Conservation (phyloP, 164 flowering plant genomes). For the Umbellularia californica region DNA sequence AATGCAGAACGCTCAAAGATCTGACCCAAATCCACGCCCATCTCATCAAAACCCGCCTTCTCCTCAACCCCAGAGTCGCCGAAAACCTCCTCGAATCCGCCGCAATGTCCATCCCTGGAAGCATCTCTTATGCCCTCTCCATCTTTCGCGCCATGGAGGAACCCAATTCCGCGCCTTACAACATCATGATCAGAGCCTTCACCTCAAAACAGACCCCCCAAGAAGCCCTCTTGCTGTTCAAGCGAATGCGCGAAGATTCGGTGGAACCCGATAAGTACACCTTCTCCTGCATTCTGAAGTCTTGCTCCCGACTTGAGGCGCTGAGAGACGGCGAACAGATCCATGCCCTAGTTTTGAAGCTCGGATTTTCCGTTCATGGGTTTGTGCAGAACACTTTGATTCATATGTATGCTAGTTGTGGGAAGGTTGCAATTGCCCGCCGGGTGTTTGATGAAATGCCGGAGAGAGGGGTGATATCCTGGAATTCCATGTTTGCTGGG, state of each 20-base stretch:
- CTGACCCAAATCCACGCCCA: conserved; percentile 41
- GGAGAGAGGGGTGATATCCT: conserved; percentile 26
- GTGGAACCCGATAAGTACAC: conserved; percentile 38
- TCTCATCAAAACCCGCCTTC: conserved; percentile 39
- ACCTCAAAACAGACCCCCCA: conserved; percentile 23
- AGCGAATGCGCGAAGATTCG: conserved; percentile 26
- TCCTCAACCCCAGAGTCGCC: conserved; percentile 25
- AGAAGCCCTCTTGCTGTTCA: conserved; percentile 32
- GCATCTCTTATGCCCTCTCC: conserved; percentile 37
- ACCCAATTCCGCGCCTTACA: conserved; percentile 34
- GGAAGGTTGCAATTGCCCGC: conserved; percentile 27
- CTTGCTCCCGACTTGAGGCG: conserved; percentile 35
- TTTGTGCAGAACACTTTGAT: conserved; percentile 44
- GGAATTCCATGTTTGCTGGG: conserved; percentile 51
- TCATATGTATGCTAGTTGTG: conserved; percentile 37
- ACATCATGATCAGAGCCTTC: conserved; percentile 41
- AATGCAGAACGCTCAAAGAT: conserved; percentile 42
- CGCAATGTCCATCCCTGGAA: conserved; percentile 28
- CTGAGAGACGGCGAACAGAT: conserved; percentile 39
- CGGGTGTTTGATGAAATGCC: conserved; percentile 43
- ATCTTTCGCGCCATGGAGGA: conserved; percentile 32
- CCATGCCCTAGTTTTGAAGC: conserved; percentile 35
- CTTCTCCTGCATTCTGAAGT: conserved; percentile 35
- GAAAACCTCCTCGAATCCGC: conserved; percentile 45
- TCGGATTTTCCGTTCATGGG: conserved; percentile 21